Evolutionary conservation across 2,329 filamentous ascomycete genomes (phyloP).

Genomic region (Cordyceps javanica): DNA sequence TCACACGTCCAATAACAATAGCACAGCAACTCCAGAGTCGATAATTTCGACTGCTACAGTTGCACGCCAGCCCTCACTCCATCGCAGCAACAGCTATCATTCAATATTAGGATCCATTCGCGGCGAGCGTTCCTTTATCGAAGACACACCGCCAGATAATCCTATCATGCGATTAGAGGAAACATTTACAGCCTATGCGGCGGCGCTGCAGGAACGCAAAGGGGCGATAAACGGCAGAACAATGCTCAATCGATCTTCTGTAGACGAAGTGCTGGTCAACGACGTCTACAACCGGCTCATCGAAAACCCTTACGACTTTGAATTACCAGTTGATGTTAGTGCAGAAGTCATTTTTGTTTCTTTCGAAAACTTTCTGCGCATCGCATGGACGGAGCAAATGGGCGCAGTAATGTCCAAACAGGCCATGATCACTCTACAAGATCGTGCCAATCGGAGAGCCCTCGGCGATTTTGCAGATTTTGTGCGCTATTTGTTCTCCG

Average conservation of each 20-base stretch:
- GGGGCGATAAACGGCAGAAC: constrained; percentile 78
- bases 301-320: constrained; percentile 73
- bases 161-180: constrained; percentile 72
- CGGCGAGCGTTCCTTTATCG: constrained; percentile 28
- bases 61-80: constrained; percentile 36
- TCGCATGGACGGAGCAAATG: constrained; percentile 85
- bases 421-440: constrained; percentile 68
- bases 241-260: constrained; percentile 61
- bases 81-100: constrained; percentile 41
- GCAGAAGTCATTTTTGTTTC: constrained; percentile 84
- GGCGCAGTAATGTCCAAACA: constrained; percentile 72
- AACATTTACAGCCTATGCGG: constrained; percentile 75
- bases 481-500: constrained; percentile 56
- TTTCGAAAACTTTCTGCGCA: constrained; percentile 86
- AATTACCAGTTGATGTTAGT: constrained; percentile 66
- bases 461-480: constrained; percentile 69
- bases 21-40: constrained; percentile 24
- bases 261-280: constrained; percentile 76
- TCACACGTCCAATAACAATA: constrained; percentile 48
- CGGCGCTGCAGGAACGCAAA: constrained; percentile 76
- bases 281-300: constrained; percentile 85
- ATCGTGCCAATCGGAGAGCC: constrained; percentile 56
- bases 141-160: constrained; percentile 55
- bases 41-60: constrained; percentile 24
- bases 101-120: constrained; percentile 51